Base-by-base conservation (phyloP, 345 rosid species). In the Nasturtium officinale region DNA sequence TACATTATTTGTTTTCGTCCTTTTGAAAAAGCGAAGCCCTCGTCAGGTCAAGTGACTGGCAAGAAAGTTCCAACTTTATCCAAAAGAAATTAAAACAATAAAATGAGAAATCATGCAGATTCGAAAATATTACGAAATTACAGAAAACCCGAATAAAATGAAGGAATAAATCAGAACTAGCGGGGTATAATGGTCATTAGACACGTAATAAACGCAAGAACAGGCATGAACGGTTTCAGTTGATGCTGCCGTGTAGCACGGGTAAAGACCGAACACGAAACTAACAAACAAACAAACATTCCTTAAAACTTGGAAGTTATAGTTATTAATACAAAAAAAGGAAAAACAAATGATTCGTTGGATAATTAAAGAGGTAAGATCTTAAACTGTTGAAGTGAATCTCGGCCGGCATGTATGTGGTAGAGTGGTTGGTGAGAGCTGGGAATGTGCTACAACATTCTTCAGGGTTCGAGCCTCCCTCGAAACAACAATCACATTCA, bases 181-280 rank as follows among this genome's bases (percentile, higher is more conserved):
- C 6, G 3, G 16, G 61, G 61, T n/a, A 71, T 5, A 26, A 12
- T 61, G 2, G 76, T 61, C 23, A 51, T 28, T 61, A 30, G 8
- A 9, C 1, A 56, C 28, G 30, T 37, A 32, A 5, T 28, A 4
- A 53, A 42, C 40, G 16, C 43, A 26, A 18, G 42, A 20, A 20
- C 9, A 28, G 29, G 76, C 62, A 53, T 52, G 71, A 64, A 47
- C 29, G 2, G 26, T 7, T 23, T 73, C 35, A 62, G 62, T 5
- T 32, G 28, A 21, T 30, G 47, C 9, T 53, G 64, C 63, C 77
- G 56, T 21, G 13, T 42, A 33, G 18, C 5, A 20, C 56, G 77
- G 70, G 33, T 10, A 3, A n/a, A 53, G 70, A 53, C 69, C 55
- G 16, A 42, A 18, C 32, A 51, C 9, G 28, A 51, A 15, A 53